A percentile compares a stretch with the other conserved stretches of the same genome.
Evolutionary conservation across 768 basidiomycete species (phyloP).

Genomic region (Termitomyces sp.): DNA sequence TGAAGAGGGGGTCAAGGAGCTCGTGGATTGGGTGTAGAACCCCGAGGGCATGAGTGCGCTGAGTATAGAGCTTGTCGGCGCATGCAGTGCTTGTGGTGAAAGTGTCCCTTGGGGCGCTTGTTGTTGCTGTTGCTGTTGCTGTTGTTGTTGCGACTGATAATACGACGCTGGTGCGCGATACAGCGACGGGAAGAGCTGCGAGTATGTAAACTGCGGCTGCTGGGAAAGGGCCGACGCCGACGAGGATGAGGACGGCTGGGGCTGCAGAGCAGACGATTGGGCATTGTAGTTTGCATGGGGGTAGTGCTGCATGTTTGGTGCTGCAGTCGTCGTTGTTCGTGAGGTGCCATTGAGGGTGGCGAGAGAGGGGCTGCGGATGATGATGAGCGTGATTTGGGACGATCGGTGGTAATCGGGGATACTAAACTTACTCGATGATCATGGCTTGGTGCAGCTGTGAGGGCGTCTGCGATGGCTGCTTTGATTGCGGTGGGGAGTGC

Average conservation of each 20-base stretch:
- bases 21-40: constrained; percentile 23
- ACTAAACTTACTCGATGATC: constrained; percentile 75
- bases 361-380: constrained; percentile 51
- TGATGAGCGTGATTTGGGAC: constrained; percentile 8
- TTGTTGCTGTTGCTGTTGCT: constrained; percentile 36
- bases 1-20: neutral
- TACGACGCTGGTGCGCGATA: constrained; percentile 20
- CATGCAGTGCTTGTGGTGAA: constrained; percentile 66
- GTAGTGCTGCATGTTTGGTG: constrained; percentile 32
- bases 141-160: constrained; percentile 29
- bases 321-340: neutral
- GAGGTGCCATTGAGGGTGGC: constrained; percentile 49
- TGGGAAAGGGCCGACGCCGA: constrained; percentile 33
- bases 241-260: constrained; percentile 37
- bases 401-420: constrained; percentile 8
- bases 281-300: constrained; percentile 38
- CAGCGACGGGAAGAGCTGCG: constrained; percentile 34
- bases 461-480: constrained; percentile 22
- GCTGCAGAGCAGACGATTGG: constrained; percentile 20
- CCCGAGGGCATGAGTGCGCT: constrained; percentile 25
- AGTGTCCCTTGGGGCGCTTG: constrained; percentile 55
- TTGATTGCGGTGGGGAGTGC: constrained; percentile 23
- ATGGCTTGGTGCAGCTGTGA: constrained; percentile 36
- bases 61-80: constrained; percentile 48
- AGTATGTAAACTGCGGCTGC: constrained; percentile 34